A percentile compares a stretch with the other conserved stretches of the same genome.
Conservation (phyloP, 2,329 filamentous ascomycete species). For the Aspergillus sp. region DNA sequence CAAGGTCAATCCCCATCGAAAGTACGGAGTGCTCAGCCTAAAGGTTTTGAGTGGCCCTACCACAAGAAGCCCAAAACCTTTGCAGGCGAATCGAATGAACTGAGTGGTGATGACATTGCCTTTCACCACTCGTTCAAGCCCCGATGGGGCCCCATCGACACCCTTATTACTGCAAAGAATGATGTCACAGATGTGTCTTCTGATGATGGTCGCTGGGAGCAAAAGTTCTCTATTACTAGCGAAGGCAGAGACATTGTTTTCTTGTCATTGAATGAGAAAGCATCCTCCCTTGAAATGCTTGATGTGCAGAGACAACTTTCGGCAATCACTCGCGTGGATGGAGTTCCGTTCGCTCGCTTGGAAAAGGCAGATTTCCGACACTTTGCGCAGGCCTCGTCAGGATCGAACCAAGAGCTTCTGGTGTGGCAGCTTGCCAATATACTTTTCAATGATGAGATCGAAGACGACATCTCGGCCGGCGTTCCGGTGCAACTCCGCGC, state of each 20-base stretch:
- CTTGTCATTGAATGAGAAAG: constrained; percentile 21
- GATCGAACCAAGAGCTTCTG: constrained; percentile 35
- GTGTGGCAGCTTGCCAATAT: constrained; percentile 86
- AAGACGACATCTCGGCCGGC: constrained; percentile 44
- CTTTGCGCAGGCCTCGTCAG: constrained; percentile 28
- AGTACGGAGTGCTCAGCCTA: constrained; percentile 54
- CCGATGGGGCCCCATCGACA: constrained; percentile 73
- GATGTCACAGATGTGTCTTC: constrained; percentile 25
- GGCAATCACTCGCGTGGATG: constrained; percentile 51
- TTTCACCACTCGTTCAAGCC: constrained; percentile 76
- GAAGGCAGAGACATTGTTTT: constrained; percentile 32
- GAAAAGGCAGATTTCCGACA: constrained; percentile 31
- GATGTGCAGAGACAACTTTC: constrained; percentile 35
- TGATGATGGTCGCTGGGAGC: constrained; percentile 44
- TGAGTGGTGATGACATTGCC: constrained; percentile 62
- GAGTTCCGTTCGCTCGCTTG: constrained; percentile 56
- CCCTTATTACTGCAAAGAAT: constrained; percentile 62
- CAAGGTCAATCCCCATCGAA: constrained; percentile 49
- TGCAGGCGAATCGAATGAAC: constrained; percentile 57
- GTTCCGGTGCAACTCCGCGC: constrained; percentile 38
- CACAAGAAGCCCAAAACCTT: constrained; percentile 71
- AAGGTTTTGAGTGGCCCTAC: constrained; percentile 88
- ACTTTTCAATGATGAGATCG: constrained; percentile 70
- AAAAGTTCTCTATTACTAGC: constrained; percentile 47
- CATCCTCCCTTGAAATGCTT: constrained; percentile 29